phyloP scores from a whole-genome alignment of 108 stramenopile species.

The Thalassiosira profunda region DNA sequence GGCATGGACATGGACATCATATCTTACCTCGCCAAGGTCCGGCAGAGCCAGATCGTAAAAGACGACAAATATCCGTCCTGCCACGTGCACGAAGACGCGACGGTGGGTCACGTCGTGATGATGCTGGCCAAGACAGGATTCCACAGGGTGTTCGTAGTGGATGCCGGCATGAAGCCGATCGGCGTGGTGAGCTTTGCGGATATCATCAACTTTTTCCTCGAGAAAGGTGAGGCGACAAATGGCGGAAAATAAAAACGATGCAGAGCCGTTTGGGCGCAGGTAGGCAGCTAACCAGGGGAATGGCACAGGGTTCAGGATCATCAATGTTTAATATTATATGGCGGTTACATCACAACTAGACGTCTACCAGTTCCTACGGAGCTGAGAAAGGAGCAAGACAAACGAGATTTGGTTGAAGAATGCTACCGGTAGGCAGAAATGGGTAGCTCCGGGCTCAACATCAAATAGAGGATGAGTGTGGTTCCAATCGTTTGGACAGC shows the following conservation, averaged over 20 bases:
- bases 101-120: conserved; percentile 56
- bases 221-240: conserved; percentile 1
- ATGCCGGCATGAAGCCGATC: conserved; percentile 50
- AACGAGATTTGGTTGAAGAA: too few relatives aligned
- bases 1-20: conserved; percentile 52
- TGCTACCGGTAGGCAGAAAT: conserved; percentile 14
- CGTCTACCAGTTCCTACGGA: too few relatives aligned
- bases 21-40: conserved; percentile 49
- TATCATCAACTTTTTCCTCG: conserved; percentile 34
- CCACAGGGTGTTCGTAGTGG: conserved; percentile 60
- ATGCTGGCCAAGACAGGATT: conserved; percentile 58
- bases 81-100: conserved; percentile 54
- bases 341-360: too few relatives aligned
- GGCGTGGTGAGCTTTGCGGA: conserved; percentile 56
- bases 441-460: conserved; percentile 29
- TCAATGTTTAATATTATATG: too few relatives aligned
- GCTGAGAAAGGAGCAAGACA: too few relatives aligned
- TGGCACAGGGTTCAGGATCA: too few relatives aligned
- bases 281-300: too few relatives aligned
- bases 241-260: too few relatives aligned
- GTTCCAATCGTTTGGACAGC: conserved; percentile 23
- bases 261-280: too few relatives aligned
- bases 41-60: conserved; percentile 44
- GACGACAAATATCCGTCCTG: conserved; percentile 48
- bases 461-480: conserved; percentile 44